These are phyloP conservation scores for Ophiostoma novo-ulmi DNA, from an alignment of 2,329 filamentous ascomycete genomes.

Conservation along the genomic window DNA sequence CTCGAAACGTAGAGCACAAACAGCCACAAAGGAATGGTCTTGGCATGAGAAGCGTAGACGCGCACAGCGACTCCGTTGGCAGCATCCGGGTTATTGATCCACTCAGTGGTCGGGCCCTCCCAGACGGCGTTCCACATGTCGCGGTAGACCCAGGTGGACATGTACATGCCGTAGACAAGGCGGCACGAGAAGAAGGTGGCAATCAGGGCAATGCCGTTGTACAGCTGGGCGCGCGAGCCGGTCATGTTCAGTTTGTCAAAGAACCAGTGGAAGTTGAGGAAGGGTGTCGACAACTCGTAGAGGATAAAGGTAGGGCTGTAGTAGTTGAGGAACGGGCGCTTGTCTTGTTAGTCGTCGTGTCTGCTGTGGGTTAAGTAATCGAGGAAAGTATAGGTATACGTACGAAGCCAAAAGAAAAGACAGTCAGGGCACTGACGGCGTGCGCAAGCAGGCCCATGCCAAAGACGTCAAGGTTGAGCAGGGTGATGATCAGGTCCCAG, in stretches of 20 bases:
- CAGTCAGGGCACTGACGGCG: conserved; percentile 65
- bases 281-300: conserved; percentile 80
- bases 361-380: background rate
- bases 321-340: conserved; percentile 81
- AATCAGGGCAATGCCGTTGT: conserved; percentile 70
- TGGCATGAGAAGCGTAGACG: conserved; percentile 46
- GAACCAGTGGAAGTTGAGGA: conserved; percentile 89
- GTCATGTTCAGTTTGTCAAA: conserved; percentile 82
- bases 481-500: conserved; percentile 71
- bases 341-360: conserved; percentile 35
- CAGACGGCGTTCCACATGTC: conserved; percentile 61
- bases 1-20: conserved; percentile 60
- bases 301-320: conserved; percentile 77
- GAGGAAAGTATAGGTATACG: background rate
- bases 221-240: conserved; percentile 65
- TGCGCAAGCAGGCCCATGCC: conserved; percentile 73
- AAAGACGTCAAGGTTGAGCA: conserved; percentile 64
- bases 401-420: conserved; percentile 68
- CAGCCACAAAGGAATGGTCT: conserved; percentile 64
- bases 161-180: conserved; percentile 71
- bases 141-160: conserved; percentile 62
- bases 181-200: conserved; percentile 71
- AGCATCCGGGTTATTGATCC: conserved; percentile 29
- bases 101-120: conserved; percentile 35
- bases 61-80: conserved; percentile 37